A percentile compares a stretch with the other conserved stretches of the same genome.
Conservation (phyloP, 257 asterid species). For the Solanum arcanum region DNA sequence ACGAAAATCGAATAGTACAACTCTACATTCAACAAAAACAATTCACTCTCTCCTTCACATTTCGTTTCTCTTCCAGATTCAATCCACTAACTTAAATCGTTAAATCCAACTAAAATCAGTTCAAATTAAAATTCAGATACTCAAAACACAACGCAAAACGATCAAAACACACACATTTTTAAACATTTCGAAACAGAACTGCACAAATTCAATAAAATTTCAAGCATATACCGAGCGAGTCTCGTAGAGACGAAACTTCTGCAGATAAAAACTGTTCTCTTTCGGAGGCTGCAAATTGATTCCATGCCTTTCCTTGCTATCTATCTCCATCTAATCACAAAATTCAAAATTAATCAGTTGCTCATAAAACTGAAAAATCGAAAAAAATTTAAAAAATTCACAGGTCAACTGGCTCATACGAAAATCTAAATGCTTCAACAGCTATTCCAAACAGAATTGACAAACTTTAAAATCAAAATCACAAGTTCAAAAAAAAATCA, state of each 20-base stretch:
- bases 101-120: background rate
- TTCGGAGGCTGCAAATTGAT: slow-evolving; percentile 11
- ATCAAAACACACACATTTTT: background rate
- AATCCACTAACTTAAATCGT: background rate
- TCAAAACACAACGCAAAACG: background rate
- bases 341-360: background rate
- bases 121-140: background rate
- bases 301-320: slow-evolving; percentile 6
- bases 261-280: slow-evolving; percentile 19
- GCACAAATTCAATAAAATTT: too few relatives aligned
- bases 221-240: slow-evolving; percentile 60
- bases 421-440: background rate
- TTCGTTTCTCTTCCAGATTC: background rate
- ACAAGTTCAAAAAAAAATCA: background rate
- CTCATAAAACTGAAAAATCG: background rate
- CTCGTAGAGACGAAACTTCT: slow-evolving; percentile 73
- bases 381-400: background rate
- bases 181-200: too few relatives aligned
- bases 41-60: background rate
- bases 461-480: background rate
- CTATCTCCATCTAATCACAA: slow-evolving; percentile 23
- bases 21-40: background rate
- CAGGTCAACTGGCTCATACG: background rate
- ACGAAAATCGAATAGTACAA: background rate
- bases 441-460: background rate